phyloP scores from a whole-genome alignment of 768 basidiomycete species.

The Sporobolomyces roseus region DNA sequence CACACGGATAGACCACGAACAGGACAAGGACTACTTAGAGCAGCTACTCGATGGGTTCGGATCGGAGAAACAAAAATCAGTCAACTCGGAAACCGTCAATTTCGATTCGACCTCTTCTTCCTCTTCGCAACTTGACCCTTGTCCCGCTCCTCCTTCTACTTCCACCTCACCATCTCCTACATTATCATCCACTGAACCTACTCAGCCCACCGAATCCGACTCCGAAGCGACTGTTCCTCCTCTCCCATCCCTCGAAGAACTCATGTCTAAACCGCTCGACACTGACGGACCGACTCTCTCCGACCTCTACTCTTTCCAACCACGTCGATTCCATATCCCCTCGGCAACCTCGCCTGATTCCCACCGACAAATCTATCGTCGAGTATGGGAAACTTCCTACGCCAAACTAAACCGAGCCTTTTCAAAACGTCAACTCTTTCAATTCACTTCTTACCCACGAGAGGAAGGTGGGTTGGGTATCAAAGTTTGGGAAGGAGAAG shows the following conservation, averaged over 20 bases:
- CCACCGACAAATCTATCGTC: slow-evolving; percentile 23
- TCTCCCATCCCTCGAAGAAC: background rate
- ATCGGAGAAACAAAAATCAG: no score
- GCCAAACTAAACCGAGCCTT: slow-evolving; percentile 7
- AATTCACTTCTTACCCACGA: background rate
- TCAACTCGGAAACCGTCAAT: no score
- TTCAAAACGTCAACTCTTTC: slow-evolving; percentile 20
- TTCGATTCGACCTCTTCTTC: no score
- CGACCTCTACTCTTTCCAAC: slow-evolving; percentile 20
- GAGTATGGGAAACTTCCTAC: background rate
- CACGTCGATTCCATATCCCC: slow-evolving; percentile 19
- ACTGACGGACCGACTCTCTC: background rate
- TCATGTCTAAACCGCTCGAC: slow-evolving; percentile 3
- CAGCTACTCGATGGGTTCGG: no score
- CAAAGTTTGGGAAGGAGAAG: background rate
- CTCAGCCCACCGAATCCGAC: no score
- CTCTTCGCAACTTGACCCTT: no score
- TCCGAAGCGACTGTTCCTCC: background rate
- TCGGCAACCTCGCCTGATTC: slow-evolving; percentile 10
- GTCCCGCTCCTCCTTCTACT: no score
- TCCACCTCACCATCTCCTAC: background rate
- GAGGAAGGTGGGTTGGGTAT: background rate
- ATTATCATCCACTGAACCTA: background rate
- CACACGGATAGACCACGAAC: background rate
- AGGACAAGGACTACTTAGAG: background rate